Evolutionary conservation across 257 asterid species (phyloP).

Genomic region (Handroanthus guayacan): DNA sequence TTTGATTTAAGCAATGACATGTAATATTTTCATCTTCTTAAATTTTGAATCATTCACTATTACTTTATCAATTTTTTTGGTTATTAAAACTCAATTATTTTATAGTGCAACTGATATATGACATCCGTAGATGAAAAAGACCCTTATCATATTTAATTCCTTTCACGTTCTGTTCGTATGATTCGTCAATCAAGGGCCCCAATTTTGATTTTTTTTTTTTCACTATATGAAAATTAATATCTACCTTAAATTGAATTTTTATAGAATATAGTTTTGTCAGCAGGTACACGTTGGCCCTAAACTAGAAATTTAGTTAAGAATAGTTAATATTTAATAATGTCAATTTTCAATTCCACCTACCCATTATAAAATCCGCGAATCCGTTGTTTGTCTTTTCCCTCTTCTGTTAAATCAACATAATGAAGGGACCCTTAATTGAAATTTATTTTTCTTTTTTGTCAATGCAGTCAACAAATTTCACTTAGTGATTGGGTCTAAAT

Average conservation of each 20-base stretch:
- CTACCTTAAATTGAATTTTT: not conserved
- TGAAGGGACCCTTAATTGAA: conserved; percentile 12
- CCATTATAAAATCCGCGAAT: conserved; percentile 13
- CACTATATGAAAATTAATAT: not conserved
- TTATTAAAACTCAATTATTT: too few relatives aligned
- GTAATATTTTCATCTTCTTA: too few relatives aligned
- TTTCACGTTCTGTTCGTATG: not conserved
- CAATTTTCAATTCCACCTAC: conserved; percentile 30
- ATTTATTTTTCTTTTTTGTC: not conserved
- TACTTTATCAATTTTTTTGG: too few relatives aligned
- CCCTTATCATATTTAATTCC: not conserved
- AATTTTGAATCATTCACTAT: too few relatives aligned
- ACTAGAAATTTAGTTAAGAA: conserved; percentile 25
- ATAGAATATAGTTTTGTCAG: not conserved
- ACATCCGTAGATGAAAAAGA: not conserved
- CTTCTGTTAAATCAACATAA: conserved; percentile 2
- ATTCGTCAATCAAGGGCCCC: not conserved
- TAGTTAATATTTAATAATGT: conserved; percentile 14
- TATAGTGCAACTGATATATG: too few relatives aligned
- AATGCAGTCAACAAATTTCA: not conserved
- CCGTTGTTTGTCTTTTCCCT: conserved; percentile 24
- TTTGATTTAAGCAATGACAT: too few relatives aligned
- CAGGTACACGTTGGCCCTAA: not conserved
- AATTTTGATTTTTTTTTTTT: not conserved
- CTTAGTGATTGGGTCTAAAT: too few relatives aligned